Evolutionary conservation across 73 alveolate genomes (phyloP).

Genomic region (Symbiodinium natans): DNA sequence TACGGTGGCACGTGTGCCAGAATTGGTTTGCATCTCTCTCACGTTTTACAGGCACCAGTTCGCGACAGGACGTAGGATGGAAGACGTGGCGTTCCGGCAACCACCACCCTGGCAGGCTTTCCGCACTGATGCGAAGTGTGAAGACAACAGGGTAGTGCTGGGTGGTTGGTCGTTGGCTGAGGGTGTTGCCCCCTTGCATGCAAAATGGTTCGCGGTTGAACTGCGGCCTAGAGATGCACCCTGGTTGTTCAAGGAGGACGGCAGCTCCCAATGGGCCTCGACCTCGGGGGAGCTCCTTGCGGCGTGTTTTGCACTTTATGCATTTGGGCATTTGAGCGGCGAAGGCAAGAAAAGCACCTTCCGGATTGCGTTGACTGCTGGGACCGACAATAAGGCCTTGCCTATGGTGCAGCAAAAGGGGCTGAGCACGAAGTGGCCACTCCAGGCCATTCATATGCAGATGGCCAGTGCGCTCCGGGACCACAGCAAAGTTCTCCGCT

Average conservation of each 20-base stretch:
- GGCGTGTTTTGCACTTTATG: not conserved
- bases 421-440: not conserved
- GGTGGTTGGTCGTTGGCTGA: not conserved
- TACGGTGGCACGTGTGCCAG: not conserved
- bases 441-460: not conserved
- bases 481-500: not conserved
- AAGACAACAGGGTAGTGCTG: not conserved
- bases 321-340: not conserved
- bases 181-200: not conserved
- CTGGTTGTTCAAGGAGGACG: constrained; percentile 7
- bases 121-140: not conserved
- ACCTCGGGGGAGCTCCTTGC: not conserved
- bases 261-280: constrained; percentile 3
- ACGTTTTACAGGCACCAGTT: not conserved
- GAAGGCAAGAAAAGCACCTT: not conserved
- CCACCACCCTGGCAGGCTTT: not conserved
- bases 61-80: too few relatives aligned
- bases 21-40: not conserved
- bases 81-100: not conserved
- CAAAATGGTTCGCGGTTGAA: not conserved
- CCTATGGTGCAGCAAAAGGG: not conserved
- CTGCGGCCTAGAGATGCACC: not conserved
- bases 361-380: not conserved
- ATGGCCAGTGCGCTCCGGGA: not conserved
- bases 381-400: not conserved